A percentile compares a stretch with the other conserved stretches of the same genome.
Conservation (phyloP, 1,284 basidiomycete genomes). For the Microbotryomycetes sp. region DNA sequence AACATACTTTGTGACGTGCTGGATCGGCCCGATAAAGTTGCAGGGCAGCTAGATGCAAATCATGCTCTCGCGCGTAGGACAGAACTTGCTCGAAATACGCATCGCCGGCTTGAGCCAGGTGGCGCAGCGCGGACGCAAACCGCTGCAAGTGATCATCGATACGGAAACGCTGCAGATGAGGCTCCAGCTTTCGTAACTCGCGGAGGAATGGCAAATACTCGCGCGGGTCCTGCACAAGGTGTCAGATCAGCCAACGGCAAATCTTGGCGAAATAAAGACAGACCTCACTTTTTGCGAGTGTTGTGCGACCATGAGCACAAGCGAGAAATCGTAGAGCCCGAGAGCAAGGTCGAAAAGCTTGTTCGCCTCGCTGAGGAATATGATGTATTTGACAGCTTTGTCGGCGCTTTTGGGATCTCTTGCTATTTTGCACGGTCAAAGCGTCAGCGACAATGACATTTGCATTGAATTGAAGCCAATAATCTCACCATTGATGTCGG, state of each 20-base stretch:
- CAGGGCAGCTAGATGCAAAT: constrained; percentile 67
- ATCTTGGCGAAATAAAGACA: not conserved
- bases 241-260: not conserved
- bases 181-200: constrained; percentile 72
- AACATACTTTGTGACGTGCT: constrained; percentile 53
- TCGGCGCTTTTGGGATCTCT: constrained; percentile 71
- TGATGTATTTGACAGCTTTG: constrained; percentile 96
- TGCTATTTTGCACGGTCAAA: constrained; percentile 47
- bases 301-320: constrained; percentile 93
- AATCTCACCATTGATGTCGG: constrained; percentile 60
- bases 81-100: constrained; percentile 72
- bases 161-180: constrained; percentile 75
- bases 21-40: constrained; percentile 61
- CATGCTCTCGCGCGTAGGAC: constrained; percentile 70
- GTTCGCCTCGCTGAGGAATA: constrained; percentile 93
- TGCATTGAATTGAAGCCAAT: not conserved
- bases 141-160: constrained; percentile 91
- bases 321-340: constrained; percentile 96
- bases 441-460: not conserved
- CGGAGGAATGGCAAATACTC: constrained; percentile 97
- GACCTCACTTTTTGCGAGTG: constrained; percentile 79
- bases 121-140: constrained; percentile 64
- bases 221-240: constrained; percentile 68
- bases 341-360: constrained; percentile 87
- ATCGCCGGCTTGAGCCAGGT: constrained; percentile 65